Base-by-base conservation (phyloP, 2,329 filamentous ascomycete genomes). In the Escovopsis sp. region DNA sequence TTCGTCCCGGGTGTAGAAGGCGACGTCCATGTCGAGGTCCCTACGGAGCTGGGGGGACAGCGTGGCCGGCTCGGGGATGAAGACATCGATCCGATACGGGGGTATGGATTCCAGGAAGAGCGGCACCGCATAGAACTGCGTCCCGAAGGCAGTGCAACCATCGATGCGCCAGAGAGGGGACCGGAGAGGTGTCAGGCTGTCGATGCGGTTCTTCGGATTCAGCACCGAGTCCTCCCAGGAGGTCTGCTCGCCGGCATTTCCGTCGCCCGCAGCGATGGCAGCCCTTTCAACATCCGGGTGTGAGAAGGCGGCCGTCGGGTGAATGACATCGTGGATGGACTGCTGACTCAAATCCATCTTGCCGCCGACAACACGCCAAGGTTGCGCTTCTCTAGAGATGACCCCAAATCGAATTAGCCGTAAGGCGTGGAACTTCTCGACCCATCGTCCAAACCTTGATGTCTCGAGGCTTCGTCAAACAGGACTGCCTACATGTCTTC, bases 121-220 rank as follows among this genome's bases (percentile, higher is more conserved):
- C 13, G 75, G 74, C 4, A 74, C 52, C 25, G 65, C 67, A 51
- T 71, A 77, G 50, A 70, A 73, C 52, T 76, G 74, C 10, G 70
- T 75, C 5, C 73, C 74, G 42, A 72, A 62, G 14, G 66, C 69
- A 16, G 70, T 69, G 49, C 67, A 72, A 39, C 74, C 74, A 48
- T 79, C 74, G 38, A 79, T 68, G 30, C 70, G 65, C 74, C 74
- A 79, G 7, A 71, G 54, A 2, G 72, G 65, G 1, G 57, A 49
- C 12, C 49, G 39, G 2, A 65, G 63, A 7, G 60, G 55, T 3
- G 62, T 64, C 13, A 79, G 65, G 47, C 71, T 74, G 52, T 77
- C 66, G 51, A 78, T 70, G 44, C 74, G 66, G 50, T 76, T 78
- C 53, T 73, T 75, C 7, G 74, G 74, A 47, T 79, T 79, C 35